A percentile compares a stretch with the other conserved stretches of the same genome.
Evolutionary conservation across 2,329 filamentous ascomycete genomes (phyloP).

Genomic region (Beauveria brongniartii): DNA sequence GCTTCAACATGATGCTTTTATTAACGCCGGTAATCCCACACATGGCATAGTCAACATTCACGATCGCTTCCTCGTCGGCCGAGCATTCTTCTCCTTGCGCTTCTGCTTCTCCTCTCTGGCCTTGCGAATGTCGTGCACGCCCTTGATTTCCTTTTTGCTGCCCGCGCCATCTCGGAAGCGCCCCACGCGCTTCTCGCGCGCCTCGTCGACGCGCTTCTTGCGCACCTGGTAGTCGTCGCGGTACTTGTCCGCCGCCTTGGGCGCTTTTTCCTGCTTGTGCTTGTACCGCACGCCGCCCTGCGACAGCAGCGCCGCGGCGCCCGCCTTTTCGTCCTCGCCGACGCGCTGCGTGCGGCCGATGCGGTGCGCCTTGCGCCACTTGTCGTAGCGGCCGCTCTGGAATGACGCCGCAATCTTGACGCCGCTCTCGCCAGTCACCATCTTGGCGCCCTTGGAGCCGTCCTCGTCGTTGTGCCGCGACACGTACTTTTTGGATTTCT

Average conservation of each 20-base stretch:
- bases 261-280: constrained; percentile 80
- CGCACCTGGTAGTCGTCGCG: constrained; percentile 83
- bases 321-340: constrained; percentile 65
- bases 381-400: constrained; percentile 86
- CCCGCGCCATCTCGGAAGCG: constrained; percentile 65
- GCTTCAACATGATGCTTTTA: neutral
- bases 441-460: constrained; percentile 62
- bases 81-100: constrained; percentile 78
- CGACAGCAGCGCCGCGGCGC: constrained; percentile 1
- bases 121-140: constrained; percentile 76
- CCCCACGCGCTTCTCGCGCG: constrained; percentile 74
- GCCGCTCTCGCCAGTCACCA: constrained; percentile 83
- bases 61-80: constrained; percentile 55
- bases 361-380: constrained; percentile 82
- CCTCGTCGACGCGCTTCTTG: constrained; percentile 84
- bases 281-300: constrained; percentile 51
- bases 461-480: constrained; percentile 88
- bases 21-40: neutral
- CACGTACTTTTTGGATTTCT: constrained; percentile 94
- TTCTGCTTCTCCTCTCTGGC: constrained; percentile 68
- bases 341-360: constrained; percentile 70
- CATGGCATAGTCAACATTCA: neutral
- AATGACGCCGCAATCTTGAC: constrained; percentile 94
- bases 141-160: constrained; percentile 71
- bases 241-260: constrained; percentile 88